These are phyloP conservation scores for Arthrocladium fulminans DNA, from an alignment of 2,329 filamentous ascomycete genomes.

Conservation along the genomic window DNA sequence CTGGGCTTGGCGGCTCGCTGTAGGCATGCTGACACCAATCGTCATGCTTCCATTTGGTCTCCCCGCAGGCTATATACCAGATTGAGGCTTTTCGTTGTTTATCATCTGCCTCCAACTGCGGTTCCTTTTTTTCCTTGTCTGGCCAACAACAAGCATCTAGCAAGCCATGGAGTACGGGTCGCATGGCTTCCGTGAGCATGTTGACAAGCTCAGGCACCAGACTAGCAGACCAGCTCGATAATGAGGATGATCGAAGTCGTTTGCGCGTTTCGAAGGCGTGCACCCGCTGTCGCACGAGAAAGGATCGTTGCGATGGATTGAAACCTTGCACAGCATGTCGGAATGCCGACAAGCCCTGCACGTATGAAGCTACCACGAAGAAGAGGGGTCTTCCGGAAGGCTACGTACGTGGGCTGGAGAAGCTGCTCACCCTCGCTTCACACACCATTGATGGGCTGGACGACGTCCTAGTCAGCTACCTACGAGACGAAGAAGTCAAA, in stretches of 20 bases:
- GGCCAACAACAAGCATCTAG: neutral
- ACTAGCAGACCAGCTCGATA: constrained; percentile 26
- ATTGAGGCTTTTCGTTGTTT: neutral
- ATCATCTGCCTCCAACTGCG: too few species aligned
- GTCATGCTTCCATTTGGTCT: too few species aligned
- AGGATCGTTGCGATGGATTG: constrained; percentile 35
- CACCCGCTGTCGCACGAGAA: constrained; percentile 34
- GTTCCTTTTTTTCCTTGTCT: neutral
- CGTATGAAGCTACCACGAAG: constrained; percentile 37
- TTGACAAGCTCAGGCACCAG: neutral
- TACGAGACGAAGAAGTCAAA: constrained; percentile 28
- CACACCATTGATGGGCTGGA: constrained; percentile 39
- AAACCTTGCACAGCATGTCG: constrained; percentile 37
- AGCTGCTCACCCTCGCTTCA: constrained; percentile 37
- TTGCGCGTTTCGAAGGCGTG: constrained; percentile 40
- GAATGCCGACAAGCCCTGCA: constrained; percentile 32
- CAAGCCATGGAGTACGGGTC: neutral
- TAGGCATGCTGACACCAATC: too few species aligned
- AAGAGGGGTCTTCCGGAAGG: constrained; percentile 40
- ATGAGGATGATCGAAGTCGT: constrained; percentile 33
- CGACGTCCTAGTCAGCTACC: constrained; percentile 31
- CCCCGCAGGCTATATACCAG: too few species aligned
- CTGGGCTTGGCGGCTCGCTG: too few species aligned
- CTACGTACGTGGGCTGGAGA: constrained; percentile 39
- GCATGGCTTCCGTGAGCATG: constrained; percentile 3